A percentile compares a stretch with the other conserved stretches of the same genome.
phyloP scores from a whole-genome alignment of 2,329 filamentous ascomycete genomes.

The Arthrinium puccinioides region DNA sequence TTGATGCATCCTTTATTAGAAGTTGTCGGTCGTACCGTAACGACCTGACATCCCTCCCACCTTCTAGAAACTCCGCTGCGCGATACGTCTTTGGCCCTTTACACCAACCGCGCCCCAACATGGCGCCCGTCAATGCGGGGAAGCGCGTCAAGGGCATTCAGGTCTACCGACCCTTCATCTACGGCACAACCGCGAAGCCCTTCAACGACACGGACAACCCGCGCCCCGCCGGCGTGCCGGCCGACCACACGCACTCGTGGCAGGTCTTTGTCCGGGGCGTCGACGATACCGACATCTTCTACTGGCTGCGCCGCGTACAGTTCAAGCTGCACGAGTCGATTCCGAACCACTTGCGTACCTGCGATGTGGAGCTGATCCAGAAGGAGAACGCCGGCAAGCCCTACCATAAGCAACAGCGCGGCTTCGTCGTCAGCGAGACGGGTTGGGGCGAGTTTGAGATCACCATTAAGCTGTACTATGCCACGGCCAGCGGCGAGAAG shows the following conservation, averaged over 20 bases:
- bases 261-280: conserved; percentile 87
- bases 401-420: conserved; percentile 42
- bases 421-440: conserved; percentile 80
- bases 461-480: conserved; percentile 89
- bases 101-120: too few species aligned
- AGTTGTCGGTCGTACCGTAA: too few species aligned
- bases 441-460: conserved; percentile 99
- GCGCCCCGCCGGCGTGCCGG: conserved; percentile 66
- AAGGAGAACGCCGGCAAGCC: conserved; percentile 21
- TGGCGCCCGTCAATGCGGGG: conserved; percentile 54
- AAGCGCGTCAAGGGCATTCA: conserved; percentile 61
- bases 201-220: conserved; percentile 74
- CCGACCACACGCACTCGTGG: conserved; percentile 96
- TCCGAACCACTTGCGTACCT: conserved; percentile 77
- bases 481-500: conserved; percentile 82
- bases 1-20: too few species aligned
- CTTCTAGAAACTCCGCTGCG: too few species aligned
- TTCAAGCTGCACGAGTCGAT: conserved; percentile 99
- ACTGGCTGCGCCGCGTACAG: conserved; percentile 94
- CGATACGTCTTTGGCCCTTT: too few species aligned
- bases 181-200: conserved; percentile 71
- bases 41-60: too few species aligned
- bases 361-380: conserved; percentile 25
- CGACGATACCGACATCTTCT: conserved; percentile 83
- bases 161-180: conserved; percentile 60